Base-by-base conservation (phyloP, 2,329 filamentous ascomycete species). In the Talaromyces sp. region DNA sequence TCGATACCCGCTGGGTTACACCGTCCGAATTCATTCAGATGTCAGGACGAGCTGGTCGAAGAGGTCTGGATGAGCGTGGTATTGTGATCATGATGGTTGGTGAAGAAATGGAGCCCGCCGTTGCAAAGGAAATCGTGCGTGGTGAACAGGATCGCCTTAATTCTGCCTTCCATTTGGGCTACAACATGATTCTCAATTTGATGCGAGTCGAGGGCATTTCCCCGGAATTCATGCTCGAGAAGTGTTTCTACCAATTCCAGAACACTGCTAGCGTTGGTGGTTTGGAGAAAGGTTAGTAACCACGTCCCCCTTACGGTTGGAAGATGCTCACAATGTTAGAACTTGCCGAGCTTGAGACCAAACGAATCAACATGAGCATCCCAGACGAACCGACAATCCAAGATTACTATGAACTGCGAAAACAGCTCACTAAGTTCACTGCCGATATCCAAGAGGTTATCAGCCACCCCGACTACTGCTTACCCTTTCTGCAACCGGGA, bases 1-100 rank as follows among this genome's bases (percentile, higher is more conserved):
- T 88, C 6, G 84, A 86, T 66, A 86, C 88, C 71, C 87, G 94
- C 69, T 96, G 93, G 79, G 86, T 98, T 22, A 97, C 93, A 0
- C 92, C 93, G 1, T 97, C 92, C 11, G 95, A 99, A 73, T 99
- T 98, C 78, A 92, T 99, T 61, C 95, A 99, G 76, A 99, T 99
- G 95, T 97, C 95, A 63, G 95, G 95, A 68, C 91, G 95, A 79
- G 95, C 95, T 67, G 95, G 95, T 75, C 91, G 95, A 85, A 89
- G 95, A 87, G 95, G 95, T 80, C 90, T 99, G 63, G 95, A 99
- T 81, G 93, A 97, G 68, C 91, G 95, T 70, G 95, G 95, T 85
- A 96, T 98, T 71, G 95, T 99, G 71, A 98, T 99, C 77, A 98
- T 99, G 92, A 98, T 99, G 94, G 91, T 99, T 68, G 91, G 96